Evolutionary conservation across 73 alveolate species (phyloP).

Genomic region (Blepharisma stoltei): DNA sequence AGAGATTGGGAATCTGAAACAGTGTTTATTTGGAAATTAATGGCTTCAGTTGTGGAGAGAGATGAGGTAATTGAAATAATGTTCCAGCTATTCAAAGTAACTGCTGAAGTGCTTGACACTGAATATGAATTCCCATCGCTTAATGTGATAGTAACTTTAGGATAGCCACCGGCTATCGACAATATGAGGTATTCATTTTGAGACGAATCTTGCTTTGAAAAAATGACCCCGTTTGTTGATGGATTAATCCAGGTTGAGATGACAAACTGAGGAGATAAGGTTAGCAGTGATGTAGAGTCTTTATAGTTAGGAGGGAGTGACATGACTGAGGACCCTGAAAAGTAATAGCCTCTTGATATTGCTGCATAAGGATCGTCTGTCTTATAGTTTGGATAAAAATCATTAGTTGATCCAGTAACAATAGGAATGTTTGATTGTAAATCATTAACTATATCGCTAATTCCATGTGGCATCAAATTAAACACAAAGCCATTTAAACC

Average conservation of each 20-base stretch:
- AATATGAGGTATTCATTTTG: neutral
- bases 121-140: neutral
- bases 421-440: neutral
- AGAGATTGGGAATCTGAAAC: no score
- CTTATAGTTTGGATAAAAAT: constrained; percentile 8
- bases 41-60: no score
- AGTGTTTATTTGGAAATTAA: no score
- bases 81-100: neutral
- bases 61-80: neutral
- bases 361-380: neutral
- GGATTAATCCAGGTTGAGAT: neutral
- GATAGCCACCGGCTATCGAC: neutral
- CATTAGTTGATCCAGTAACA: neutral
- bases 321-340: constrained; percentile 7
- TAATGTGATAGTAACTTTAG: neutral
- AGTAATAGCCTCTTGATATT: constrained; percentile 9
- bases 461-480: neutral
- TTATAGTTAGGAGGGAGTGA: constrained; percentile 22
- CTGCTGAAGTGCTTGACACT: neutral
- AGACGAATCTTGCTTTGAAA: neutral
- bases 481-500: neutral
- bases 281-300: neutral
- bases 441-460: neutral
- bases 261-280: neutral
- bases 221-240: neutral